Conservation (phyloP, 768 basidiomycete species). For the Astraeus odoratus region DNA sequence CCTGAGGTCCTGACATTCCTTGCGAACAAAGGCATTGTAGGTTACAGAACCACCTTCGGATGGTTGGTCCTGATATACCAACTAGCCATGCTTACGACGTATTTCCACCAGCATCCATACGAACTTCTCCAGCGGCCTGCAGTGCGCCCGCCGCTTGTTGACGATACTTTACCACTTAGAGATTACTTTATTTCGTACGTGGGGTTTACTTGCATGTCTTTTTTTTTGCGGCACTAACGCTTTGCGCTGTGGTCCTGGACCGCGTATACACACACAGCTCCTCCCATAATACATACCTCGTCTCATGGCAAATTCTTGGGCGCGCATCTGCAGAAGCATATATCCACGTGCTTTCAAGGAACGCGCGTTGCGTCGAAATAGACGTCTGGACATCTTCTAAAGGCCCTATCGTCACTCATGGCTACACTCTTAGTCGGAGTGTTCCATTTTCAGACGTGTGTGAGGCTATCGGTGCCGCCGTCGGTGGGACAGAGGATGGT, state of each 20-base stretch:
- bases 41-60: constrained; percentile 1
- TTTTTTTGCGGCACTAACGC: neutral
- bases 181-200: constrained; percentile 48
- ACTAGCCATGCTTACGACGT: too few species aligned
- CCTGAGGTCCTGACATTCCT: constrained; percentile 33
- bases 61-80: neutral
- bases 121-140: constrained; percentile 32
- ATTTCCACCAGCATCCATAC: constrained; percentile 13
- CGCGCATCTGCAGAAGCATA: constrained; percentile 48
- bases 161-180: constrained; percentile 42
- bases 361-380: constrained; percentile 57
- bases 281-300: constrained; percentile 62
- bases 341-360: constrained; percentile 43
- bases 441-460: constrained; percentile 49
- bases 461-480: constrained; percentile 39
- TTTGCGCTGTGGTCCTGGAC: neutral
- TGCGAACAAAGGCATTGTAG: constrained; percentile 25
- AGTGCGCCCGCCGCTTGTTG: constrained; percentile 25
- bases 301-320: constrained; percentile 51
- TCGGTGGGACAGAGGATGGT: constrained; percentile 13
- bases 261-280: constrained; percentile 30
- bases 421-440: constrained; percentile 48
- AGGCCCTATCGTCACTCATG: constrained; percentile 55
- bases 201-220: neutral
- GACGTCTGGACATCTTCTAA: constrained; percentile 57